A percentile compares a stretch with the other conserved stretches of the same genome.
These are phyloP conservation scores for Fusarium drepaniforme DNA, from an alignment of 2,329 filamentous ascomycete genomes.

Conservation along the genomic window DNA sequence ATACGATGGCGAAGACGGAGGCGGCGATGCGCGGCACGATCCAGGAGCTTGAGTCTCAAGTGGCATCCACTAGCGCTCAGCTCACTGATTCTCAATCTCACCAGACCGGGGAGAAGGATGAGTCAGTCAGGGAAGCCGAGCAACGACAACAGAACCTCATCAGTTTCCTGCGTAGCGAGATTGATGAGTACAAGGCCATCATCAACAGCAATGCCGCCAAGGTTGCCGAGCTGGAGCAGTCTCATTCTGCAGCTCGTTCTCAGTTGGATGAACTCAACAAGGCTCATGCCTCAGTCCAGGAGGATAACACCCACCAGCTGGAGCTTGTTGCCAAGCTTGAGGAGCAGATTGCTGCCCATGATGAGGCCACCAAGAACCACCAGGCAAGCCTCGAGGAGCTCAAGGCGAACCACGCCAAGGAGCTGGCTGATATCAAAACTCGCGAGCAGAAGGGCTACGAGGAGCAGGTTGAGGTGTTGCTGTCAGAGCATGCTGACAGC, in stretches of 20 bases:
- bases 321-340: slow-evolving; percentile 66
- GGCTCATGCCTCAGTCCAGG: slow-evolving; percentile 64
- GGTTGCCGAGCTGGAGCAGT: slow-evolving; percentile 80
- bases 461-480: slow-evolving; percentile 68
- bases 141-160: slow-evolving; percentile 71
- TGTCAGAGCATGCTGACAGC: slow-evolving; percentile 70
- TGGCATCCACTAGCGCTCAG: slow-evolving; percentile 66
- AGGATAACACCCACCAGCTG: slow-evolving; percentile 60
- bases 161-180: slow-evolving; percentile 75
- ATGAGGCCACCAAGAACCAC: slow-evolving; percentile 67
- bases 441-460: slow-evolving; percentile 68
- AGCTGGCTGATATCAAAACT: slow-evolving; percentile 62
- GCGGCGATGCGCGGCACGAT: slow-evolving; percentile 79
- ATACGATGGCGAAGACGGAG: slow-evolving; percentile 79
- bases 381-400: slow-evolving; percentile 64
- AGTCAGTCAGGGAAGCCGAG: slow-evolving; percentile 60
- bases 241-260: slow-evolving; percentile 73
- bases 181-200: slow-evolving; percentile 83
- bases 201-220: slow-evolving; percentile 77
- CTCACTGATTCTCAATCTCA: slow-evolving; percentile 58
- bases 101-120: slow-evolving; percentile 51
- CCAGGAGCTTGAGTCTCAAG: slow-evolving; percentile 74
- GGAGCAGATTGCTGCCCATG: slow-evolving; percentile 70
- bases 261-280: slow-evolving; percentile 76
- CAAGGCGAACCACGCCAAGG: slow-evolving; percentile 62